Base-by-base conservation (phyloP, 345 rosid species). In the Euphorbia lathyris region DNA sequence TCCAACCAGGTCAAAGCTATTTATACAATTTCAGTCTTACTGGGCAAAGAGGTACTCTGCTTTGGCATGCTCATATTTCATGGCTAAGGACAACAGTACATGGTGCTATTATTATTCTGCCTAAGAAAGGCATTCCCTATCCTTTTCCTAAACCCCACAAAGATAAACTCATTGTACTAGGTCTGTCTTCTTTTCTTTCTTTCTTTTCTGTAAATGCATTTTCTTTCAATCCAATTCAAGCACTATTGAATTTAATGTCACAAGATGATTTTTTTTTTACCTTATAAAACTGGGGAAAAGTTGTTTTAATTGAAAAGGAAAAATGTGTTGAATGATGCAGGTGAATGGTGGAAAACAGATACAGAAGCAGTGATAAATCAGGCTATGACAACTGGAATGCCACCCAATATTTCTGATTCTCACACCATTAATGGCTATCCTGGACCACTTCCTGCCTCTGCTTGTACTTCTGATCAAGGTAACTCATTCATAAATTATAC, bases 261-360 rank as follows among this genome's bases (percentile, higher is more conserved):
- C n/a, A n/a, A n/a, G n/a, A n/a, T n/a, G n/a, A n/a, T n/a, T n/a
- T n/a, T n/a, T n/a, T n/a, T n/a, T n/a, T n/a, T n/a, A n/a, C n/a
- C n/a, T n/a, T n/a, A n/a, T n/a, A n/a, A n/a, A n/a, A n/a, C n/a
- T n/a, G n/a, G n/a, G n/a, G n/a, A n/a, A n/a, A n/a, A n/a, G n/a
- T n/a, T n/a, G n/a, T n/a, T n/a, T n/a, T n/a, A n/a, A n/a, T n/a
- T n/a, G n/a, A n/a, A n/a, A n/a, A 34, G 38, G 3, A 34, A 34
- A 34, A 34, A 7, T 45, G 30, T 63, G 30, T 14, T 8, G n/a
- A 58, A 7, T n/a, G 11, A 63, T 20, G 26, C 23, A 91, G 97
- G 89, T 27, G 94, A 91, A 81, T 91, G 97, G 97, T 91, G 94
- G 94, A 91, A 88, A 74, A 80, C 87, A 1, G 88, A 88, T 72